A percentile compares a stretch with the other conserved stretches of the same genome.
These are phyloP conservation scores for Claviceps sp. DNA, from an alignment of 2,329 filamentous ascomycete genomes.

Conservation along the genomic window DNA sequence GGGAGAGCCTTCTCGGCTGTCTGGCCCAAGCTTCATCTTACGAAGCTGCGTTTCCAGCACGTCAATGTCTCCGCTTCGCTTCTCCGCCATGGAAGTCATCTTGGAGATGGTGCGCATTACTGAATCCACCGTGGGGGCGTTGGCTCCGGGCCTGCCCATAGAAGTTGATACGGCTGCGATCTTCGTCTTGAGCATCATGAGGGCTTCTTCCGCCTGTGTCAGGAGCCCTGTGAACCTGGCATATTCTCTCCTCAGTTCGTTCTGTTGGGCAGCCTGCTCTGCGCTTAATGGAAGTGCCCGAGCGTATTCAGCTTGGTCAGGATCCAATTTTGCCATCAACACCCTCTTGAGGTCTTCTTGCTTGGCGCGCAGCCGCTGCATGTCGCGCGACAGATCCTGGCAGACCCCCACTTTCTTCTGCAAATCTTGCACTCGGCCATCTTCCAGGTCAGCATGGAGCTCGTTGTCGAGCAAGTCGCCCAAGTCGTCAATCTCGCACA, in stretches of 20 bases:
- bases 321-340: constrained; percentile 56
- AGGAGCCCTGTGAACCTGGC: constrained; percentile 61
- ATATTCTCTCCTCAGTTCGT: constrained; percentile 66
- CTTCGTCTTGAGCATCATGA: constrained; percentile 67
- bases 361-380: constrained; percentile 58
- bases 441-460: constrained; percentile 50
- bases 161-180: constrained; percentile 46
- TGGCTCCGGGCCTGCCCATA: constrained; percentile 30
- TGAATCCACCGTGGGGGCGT: constrained; percentile 75
- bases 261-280: constrained; percentile 73
- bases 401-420: constrained; percentile 55
- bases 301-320: constrained; percentile 49
- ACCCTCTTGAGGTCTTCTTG: constrained; percentile 67
- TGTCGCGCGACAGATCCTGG: constrained; percentile 54
- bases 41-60: constrained; percentile 79
- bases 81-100: constrained; percentile 86
- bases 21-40: constrained; percentile 44
- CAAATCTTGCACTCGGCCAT: constrained; percentile 54
- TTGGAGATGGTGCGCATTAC: constrained; percentile 84
- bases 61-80: constrained; percentile 80
- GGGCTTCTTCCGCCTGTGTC: constrained; percentile 63
- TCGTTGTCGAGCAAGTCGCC: constrained; percentile 48
- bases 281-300: constrained; percentile 64
- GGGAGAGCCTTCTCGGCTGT: constrained; percentile 30
- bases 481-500: constrained; percentile 64